These are phyloP conservation scores for Tolypocladium album DNA, from an alignment of 2,329 filamentous ascomycete species.

Conservation along the genomic window DNA sequence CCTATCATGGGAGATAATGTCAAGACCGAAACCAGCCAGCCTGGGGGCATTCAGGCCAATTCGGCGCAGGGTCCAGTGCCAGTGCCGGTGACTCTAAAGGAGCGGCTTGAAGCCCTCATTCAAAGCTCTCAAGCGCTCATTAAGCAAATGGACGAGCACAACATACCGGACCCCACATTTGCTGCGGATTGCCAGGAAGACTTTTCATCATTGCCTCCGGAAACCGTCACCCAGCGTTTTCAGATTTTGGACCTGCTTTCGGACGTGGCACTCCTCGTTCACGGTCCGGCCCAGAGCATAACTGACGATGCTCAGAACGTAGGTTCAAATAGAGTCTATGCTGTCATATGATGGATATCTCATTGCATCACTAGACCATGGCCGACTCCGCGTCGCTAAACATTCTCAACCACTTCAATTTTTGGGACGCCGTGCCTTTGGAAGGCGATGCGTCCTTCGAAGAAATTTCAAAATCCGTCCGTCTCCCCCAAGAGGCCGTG, in stretches of 20 bases:
- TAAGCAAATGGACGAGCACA: background rate
- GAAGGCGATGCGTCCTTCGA: constrained; percentile 8
- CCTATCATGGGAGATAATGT: background rate
- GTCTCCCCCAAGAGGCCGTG: constrained; percentile 24
- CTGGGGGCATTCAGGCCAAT: background rate
- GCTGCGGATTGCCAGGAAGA: background rate
- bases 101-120: background rate
- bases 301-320: background rate
- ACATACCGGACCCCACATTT: background rate
- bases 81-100: background rate
- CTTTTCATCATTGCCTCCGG: background rate
- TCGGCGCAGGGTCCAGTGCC: background rate
- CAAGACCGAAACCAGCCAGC: background rate
- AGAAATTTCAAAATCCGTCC: constrained; percentile 17
- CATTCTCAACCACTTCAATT: constrained; percentile 12
- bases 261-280: background rate
- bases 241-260: background rate
- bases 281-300: background rate
- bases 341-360: background rate
- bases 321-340: background rate
- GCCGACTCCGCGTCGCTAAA: constrained; percentile 2
- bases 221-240: background rate
- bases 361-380: background rate
- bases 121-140: background rate
- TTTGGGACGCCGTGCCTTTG: constrained; percentile 13